Evolutionary conservation across 345 rosid species (phyloP).

Genomic region (Sonneratia alba): DNA sequence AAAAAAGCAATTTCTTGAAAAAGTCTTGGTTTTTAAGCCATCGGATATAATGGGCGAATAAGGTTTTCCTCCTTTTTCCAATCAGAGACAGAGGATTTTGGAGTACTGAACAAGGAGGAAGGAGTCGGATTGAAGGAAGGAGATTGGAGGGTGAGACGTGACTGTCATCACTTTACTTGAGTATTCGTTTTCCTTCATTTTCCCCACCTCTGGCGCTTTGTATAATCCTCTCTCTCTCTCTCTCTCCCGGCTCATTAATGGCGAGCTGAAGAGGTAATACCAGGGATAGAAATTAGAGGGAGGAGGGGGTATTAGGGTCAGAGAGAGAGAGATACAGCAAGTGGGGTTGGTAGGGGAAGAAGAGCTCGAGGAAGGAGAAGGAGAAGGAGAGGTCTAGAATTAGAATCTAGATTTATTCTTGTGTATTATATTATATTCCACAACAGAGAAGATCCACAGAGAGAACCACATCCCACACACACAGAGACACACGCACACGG

Average conservation of each 20-base stretch:
- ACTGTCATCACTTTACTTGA: conserved; percentile 34
- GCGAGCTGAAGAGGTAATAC: conserved; percentile 8
- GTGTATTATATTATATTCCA: background rate
- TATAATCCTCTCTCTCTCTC: background rate
- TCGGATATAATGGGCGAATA: background rate
- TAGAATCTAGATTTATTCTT: conserved; percentile 1
- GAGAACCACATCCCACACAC: background rate
- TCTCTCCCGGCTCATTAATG: conserved; percentile 15
- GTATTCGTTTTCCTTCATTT: background rate
- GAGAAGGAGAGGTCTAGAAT: background rate
- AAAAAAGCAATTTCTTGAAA: background rate
- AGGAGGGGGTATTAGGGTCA: too few relatives aligned
- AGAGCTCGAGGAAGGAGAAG: background rate
- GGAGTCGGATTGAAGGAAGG: conserved; percentile 81
- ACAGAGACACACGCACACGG: too few relatives aligned
- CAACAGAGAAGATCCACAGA: background rate
- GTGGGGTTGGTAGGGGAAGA: conserved; percentile 13
- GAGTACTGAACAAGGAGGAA: conserved; percentile 12
- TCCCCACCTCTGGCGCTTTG: background rate
- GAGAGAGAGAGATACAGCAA: background rate
- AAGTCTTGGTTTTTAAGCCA: conserved; percentile 1
- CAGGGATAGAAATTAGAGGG: conserved; percentile 1
- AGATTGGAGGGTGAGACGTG: conserved; percentile 53
- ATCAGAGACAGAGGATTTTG: conserved; percentile 3
- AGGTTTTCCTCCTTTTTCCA: background rate